These are phyloP conservation scores for Berkeleyomyces basicola DNA, from an alignment of 2,329 filamentous ascomycete species.

Conservation along the genomic window DNA sequence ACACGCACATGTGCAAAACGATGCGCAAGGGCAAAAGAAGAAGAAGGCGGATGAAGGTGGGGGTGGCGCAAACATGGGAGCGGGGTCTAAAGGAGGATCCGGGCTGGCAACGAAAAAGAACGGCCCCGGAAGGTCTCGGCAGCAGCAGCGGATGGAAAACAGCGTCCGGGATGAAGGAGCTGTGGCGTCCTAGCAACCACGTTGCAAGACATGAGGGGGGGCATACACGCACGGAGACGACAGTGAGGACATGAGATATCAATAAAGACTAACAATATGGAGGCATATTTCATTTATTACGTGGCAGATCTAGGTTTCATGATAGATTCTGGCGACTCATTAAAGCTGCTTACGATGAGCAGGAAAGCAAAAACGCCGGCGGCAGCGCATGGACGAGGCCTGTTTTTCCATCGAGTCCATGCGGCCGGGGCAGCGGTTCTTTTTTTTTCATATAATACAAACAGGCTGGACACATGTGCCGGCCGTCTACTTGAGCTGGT, in stretches of 20 bases:
- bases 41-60: no score
- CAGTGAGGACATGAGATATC: not conserved
- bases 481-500: slow-evolving; percentile 10
- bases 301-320: not conserved
- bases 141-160: not conserved
- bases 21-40: no score
- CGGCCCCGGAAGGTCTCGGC: not conserved
- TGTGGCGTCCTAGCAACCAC: not conserved
- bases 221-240: not conserved
- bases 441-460: not conserved
- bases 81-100: not conserved
- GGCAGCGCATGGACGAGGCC: slow-evolving; percentile 1
- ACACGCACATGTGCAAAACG: not conserved
- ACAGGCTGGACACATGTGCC: not conserved
- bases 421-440: not conserved
- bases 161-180: not conserved
- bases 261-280: not conserved
- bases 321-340: not conserved
- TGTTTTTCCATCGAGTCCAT: slow-evolving; percentile 6
- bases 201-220: not conserved
- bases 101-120: not conserved
- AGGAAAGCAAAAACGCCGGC: no score
- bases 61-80: no score
- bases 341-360: not conserved
- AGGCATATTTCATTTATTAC: not conserved